A percentile compares a stretch with the other conserved stretches of the same genome.
Conservation (phyloP, 345 rosid species). For the Eucalyptus sp. region DNA sequence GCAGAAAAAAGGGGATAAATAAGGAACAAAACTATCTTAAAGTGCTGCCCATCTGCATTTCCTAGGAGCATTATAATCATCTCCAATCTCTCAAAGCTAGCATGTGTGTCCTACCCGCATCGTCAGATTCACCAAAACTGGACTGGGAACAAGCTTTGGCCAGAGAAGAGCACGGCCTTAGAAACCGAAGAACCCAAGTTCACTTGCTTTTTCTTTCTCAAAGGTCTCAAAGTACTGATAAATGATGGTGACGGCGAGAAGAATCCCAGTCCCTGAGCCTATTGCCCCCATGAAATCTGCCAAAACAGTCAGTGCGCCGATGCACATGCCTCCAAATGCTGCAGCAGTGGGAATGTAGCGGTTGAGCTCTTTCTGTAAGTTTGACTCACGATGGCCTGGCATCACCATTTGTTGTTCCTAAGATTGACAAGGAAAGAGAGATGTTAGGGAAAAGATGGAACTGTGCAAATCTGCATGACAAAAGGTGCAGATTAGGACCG, state of each 20-base stretch:
- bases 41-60: background rate
- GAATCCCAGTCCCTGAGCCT: constrained; percentile 79
- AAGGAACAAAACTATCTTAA: background rate
- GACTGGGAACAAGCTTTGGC: background rate
- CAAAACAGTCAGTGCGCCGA: constrained; percentile 70
- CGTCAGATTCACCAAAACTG: background rate
- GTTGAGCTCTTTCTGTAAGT: constrained; percentile 71
- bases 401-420: constrained; percentile 97
- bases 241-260: constrained; percentile 77
- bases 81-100: background rate
- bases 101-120: background rate
- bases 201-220: constrained; percentile 83
- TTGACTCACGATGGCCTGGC: constrained; percentile 86
- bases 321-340: constrained; percentile 80
- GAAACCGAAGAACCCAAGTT: constrained; percentile 85
- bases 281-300: constrained; percentile 95
- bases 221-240: constrained; percentile 90
- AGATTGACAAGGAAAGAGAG: background rate
- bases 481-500: background rate
- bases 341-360: constrained; percentile 89
- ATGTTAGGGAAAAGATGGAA: background rate
- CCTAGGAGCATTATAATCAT: background rate
- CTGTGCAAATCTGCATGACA: background rate
- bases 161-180: background rate
- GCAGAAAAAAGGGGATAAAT: background rate